Base-by-base conservation (phyloP, 768 basidiomycete genomes). In the Paxillus ammoniavirescens region DNA sequence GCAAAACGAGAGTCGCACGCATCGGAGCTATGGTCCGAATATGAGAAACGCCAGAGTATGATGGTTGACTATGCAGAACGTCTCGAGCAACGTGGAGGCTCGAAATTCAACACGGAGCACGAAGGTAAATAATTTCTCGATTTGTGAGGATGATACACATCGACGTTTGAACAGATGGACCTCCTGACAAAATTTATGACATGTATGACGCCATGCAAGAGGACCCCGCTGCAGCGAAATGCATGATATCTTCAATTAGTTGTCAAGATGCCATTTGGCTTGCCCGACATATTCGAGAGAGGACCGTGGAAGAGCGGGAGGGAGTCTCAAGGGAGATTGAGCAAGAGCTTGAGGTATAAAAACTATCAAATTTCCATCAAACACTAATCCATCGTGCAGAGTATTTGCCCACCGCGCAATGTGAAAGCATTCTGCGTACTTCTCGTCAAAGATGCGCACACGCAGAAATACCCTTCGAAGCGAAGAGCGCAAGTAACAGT, bases 391-490 rank as follows among this genome's bases (percentile, higher is more conserved):
- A 6, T 38, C 26, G 58, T 57, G 23, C 63, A 86, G 84, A 71
- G 67, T 15, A 65, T 72, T 30, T 93, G 85, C 61, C 93, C 93
- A 4, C 77, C 83, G 3, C 83, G 94, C 6, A 72, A 89, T 21
- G 84, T 93, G 12, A 82, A 85, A 40, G 82, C 77, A 48, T 93
- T 96, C 71, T 77, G 91, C 41, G 82, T 95, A 5, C 64, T 93
- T 14, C 73, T 84, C 13, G 77, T 87, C 14, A 73, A 80, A 58
- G 94, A 90, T 63, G 80, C 82, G 15, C 75, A 76, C 35, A 85
- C 82, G 26, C 59, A 64, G 0, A 76, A 78, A 55, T 73, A 78
- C 48, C 76, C 78, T 0, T 73, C 81, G 8, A 73, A 79, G 54
- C 79, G 91, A 47, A 76, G 72, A 2, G 93, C 86, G 0, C 89